phyloP scores from a whole-genome alignment of 768 basidiomycete genomes.

The Pleurotus djamor region DNA sequence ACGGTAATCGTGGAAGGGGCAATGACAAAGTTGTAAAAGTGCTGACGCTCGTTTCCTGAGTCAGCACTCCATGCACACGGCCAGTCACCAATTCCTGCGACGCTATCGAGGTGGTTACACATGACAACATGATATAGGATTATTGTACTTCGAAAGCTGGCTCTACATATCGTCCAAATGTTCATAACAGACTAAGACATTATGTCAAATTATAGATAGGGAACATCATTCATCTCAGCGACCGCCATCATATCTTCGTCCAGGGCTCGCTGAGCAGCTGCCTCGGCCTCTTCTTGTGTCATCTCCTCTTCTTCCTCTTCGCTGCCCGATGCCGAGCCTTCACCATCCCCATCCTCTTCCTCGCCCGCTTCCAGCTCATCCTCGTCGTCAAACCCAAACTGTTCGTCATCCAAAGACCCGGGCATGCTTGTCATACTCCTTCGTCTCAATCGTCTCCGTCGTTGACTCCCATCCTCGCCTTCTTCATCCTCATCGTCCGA shows the following conservation, averaged over 20 bases:
- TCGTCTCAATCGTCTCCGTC: constrained; percentile 40
- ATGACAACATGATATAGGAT: not conserved
- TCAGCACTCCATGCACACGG: no score
- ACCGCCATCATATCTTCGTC: constrained; percentile 80
- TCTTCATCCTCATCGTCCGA: constrained; percentile 58
- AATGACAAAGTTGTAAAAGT: no score
- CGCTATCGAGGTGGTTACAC: not conserved
- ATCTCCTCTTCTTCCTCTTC: constrained; percentile 30
- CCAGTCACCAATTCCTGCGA: no score
- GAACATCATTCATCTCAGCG: constrained; percentile 82
- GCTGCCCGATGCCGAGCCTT: constrained; percentile 29
- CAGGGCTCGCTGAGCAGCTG: constrained; percentile 70
- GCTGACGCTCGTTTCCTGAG: no score
- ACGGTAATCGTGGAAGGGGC: no score
- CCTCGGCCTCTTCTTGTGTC: constrained; percentile 49
- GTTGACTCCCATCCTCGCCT: constrained; percentile 37
- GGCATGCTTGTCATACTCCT: constrained; percentile 85
- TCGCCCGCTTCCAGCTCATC: constrained; percentile 34
- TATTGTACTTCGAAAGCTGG: not conserved
- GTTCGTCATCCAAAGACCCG: constrained; percentile 69
- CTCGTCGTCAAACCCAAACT: constrained; percentile 53
- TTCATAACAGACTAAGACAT: not conserved
- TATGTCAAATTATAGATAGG: constrained; percentile 47
- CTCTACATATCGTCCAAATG: not conserved
- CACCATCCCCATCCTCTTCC: constrained; percentile 28